phyloP scores from a whole-genome alignment of 192 early-diverging fungal species.

The Umbelopsis sp. region DNA sequence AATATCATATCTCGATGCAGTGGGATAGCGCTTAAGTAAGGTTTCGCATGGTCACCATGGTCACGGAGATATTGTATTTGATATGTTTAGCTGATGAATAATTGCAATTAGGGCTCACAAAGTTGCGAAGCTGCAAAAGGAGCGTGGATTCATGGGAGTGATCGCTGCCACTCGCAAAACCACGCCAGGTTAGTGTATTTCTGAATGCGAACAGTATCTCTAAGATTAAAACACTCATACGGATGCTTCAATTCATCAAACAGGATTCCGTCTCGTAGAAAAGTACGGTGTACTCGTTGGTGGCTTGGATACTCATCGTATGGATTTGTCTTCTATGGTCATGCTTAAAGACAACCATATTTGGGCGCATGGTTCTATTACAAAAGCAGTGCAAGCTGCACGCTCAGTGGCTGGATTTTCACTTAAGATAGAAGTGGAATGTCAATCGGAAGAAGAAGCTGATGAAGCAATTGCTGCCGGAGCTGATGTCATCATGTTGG shows the following conservation, averaged over 20 bases:
- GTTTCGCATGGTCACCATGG: background rate
- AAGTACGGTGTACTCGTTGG: constrained; percentile 98
- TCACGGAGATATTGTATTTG: background rate
- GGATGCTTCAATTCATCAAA: background rate
- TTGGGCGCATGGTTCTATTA: constrained; percentile 89
- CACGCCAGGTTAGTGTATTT: constrained; percentile 75
- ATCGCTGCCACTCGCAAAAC: constrained; percentile 98
- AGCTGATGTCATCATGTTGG: constrained; percentile 97
- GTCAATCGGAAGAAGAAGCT: constrained; percentile 88
- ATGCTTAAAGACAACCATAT: constrained; percentile 99
- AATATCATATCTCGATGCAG: constrained; percentile 94
- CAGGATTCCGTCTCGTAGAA: constrained; percentile 94
- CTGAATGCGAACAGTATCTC: background rate
- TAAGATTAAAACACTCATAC: background rate
- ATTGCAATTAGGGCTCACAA: constrained; percentile 47
- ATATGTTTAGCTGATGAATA: background rate
- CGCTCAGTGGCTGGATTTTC: constrained; percentile 85
- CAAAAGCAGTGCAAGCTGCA: constrained; percentile 82
- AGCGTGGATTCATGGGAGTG: constrained; percentile 75
- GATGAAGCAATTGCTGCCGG: constrained; percentile 95
- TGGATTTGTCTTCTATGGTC: constrained; percentile 96
- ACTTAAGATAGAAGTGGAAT: constrained; percentile 97
- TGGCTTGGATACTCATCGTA: constrained; percentile 95
- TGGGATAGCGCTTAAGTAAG: constrained; percentile 83
- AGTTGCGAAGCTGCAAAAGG: constrained; percentile 65